phyloP scores from a whole-genome alignment of 23 red algal species.

The Gracilaria domingensis region DNA sequence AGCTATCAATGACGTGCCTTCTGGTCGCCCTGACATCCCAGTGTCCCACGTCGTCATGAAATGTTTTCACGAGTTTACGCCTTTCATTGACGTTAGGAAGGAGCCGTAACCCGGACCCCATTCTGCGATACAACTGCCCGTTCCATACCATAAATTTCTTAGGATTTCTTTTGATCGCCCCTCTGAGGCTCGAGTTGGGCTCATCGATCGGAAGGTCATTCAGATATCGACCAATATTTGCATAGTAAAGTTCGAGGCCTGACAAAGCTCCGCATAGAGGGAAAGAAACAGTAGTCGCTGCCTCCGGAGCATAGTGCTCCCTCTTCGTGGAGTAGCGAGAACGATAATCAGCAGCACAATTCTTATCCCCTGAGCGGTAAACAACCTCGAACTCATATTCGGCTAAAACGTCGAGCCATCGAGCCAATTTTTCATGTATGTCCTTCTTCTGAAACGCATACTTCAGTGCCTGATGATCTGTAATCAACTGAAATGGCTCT shows the following conservation, averaged over 20 bases:
- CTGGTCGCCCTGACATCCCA: background rate
- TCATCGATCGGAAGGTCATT: background rate
- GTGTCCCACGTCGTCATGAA: constrained; percentile 16
- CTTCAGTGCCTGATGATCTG: background rate
- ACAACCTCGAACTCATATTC: background rate
- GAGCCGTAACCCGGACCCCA: background rate
- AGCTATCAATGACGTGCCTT: background rate
- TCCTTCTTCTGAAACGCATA: background rate
- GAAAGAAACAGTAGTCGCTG: background rate
- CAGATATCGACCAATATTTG: background rate
- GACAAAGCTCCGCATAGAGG: background rate
- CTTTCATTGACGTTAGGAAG: background rate
- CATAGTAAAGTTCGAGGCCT: background rate
- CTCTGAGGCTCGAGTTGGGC: background rate
- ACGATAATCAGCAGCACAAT: background rate
- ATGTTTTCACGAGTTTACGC: background rate
- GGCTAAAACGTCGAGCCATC: background rate
- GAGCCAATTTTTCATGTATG: background rate
- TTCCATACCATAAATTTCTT: constrained; percentile 7
- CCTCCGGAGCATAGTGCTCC: background rate
- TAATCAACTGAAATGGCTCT: background rate
- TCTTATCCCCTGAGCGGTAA: background rate
- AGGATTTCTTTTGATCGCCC: background rate
- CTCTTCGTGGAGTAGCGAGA: background rate
- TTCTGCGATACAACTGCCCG: background rate